Evolutionary conservation across 2,329 filamentous ascomycete genomes (phyloP).

Genomic region (Chaetomium strumarium): DNA sequence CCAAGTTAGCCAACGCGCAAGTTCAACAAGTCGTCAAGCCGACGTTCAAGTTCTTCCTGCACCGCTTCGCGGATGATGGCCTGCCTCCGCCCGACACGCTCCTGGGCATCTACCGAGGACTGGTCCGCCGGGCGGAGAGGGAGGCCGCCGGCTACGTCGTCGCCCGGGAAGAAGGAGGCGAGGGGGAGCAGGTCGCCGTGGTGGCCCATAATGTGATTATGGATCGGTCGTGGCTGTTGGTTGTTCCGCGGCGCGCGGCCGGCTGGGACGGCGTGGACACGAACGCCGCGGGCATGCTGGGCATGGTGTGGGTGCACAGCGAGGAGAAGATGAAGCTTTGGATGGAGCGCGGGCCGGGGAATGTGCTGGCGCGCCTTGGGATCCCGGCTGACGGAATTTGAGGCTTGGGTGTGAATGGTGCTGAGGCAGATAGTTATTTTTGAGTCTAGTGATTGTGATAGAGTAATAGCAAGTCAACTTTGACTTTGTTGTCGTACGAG

Average conservation of each 20-base stretch:
- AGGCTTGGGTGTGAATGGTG: too few relatives aligned
- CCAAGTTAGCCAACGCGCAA: too few relatives aligned
- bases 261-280: constrained; percentile 34
- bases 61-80: constrained; percentile 25
- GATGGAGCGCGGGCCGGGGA: constrained; percentile 31
- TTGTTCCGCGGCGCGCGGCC: constrained; percentile 38
- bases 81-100: constrained; percentile 22
- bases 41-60: constrained; percentile 34
- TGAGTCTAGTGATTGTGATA: too few relatives aligned
- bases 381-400: constrained; percentile 19
- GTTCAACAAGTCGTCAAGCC: too few relatives aligned
- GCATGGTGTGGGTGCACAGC: constrained; percentile 35
- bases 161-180: too few relatives aligned
- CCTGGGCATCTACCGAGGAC: constrained; percentile 24
- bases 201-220: constrained; percentile 43
- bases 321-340: constrained; percentile 33
- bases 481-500: too few relatives aligned
- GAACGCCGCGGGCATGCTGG: constrained; percentile 44
- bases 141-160: constrained; percentile 9
- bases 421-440: too few relatives aligned
- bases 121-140: constrained; percentile 23
- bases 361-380: constrained; percentile 34
- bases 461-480: too few relatives aligned
- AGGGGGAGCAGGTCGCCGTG: constrained; percentile 18
- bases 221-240: constrained; percentile 39